Evolutionary conservation across 495 filamentous ascomycete genomes (phyloP).

Genomic region (Penicillium steckii): DNA sequence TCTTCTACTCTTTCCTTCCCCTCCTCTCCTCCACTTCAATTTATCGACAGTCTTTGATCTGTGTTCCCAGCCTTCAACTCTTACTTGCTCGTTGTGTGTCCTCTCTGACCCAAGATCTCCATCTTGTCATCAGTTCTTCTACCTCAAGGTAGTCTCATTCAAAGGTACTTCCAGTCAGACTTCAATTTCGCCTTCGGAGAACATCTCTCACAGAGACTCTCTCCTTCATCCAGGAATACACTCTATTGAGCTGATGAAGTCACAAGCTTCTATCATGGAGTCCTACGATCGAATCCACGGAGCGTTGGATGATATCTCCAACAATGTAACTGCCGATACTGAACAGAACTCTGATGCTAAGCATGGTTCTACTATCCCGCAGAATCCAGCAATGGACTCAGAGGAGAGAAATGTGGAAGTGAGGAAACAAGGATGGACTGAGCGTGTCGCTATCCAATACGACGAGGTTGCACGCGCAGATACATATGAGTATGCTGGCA

Average conservation of each 20-base stretch:
- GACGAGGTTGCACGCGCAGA: slow-evolving; percentile 2
- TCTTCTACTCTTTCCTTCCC: too few relatives aligned
- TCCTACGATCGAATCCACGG: neutral
- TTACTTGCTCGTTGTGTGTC: too few relatives aligned
- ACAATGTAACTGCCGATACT: slow-evolving; percentile 11
- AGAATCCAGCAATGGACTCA: slow-evolving; percentile 14
- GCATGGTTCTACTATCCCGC: slow-evolving; percentile 2
- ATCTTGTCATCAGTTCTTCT: too few relatives aligned
- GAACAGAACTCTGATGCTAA: neutral
- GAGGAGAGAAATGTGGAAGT: slow-evolving; percentile 29
- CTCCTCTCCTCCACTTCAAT: too few relatives aligned
- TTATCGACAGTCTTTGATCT: too few relatives aligned
- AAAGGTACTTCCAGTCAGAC: too few relatives aligned
- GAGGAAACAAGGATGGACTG: slow-evolving; percentile 52
- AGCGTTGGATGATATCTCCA: slow-evolving; percentile 37
- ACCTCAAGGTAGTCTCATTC: too few relatives aligned
- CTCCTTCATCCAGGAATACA: neutral
- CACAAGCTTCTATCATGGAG: neutral
- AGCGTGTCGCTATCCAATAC: slow-evolving; percentile 55
- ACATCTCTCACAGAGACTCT: neutral
- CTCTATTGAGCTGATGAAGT: too few relatives aligned
- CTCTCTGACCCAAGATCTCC: too few relatives aligned
- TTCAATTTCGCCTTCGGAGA: neutral
- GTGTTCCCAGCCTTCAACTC: too few relatives aligned
- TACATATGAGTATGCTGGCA: slow-evolving; percentile 49